A percentile compares a stretch with the other conserved stretches of the same genome.
Evolutionary conservation across 768 basidiomycete species (phyloP).

Genomic region (Coprinellus aureogranulatus): DNA sequence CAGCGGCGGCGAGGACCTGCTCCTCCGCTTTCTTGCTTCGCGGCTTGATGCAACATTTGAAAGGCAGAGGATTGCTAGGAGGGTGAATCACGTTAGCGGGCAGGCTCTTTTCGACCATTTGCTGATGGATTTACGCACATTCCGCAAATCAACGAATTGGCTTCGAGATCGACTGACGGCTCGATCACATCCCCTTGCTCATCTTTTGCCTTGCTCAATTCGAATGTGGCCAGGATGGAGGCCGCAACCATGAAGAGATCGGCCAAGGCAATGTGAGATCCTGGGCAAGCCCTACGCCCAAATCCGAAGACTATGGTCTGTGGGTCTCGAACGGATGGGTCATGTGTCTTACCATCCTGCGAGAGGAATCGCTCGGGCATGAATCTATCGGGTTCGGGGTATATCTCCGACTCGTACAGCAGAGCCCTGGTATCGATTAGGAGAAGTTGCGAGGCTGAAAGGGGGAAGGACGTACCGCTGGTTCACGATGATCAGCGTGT

Average conservation of each 20-base stretch:
- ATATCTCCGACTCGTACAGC: no score
- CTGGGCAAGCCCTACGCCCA: slow-evolving; percentile 27
- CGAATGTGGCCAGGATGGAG: slow-evolving; percentile 28
- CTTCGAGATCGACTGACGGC: slow-evolving; percentile 27
- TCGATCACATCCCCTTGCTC: slow-evolving; percentile 21
- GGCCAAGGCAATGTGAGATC: slow-evolving; percentile 25
- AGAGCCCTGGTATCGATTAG: no score
- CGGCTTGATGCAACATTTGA: slow-evolving; percentile 6
- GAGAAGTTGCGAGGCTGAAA: no score
- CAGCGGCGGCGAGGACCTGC: neutral
- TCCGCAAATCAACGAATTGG: no score
- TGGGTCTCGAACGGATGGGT: slow-evolving; percentile 30
- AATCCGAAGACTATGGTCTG: slow-evolving; percentile 10
- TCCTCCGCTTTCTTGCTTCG: slow-evolving; percentile 1
- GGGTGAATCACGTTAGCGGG: no score
- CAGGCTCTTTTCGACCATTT: no score
- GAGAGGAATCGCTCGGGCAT: slow-evolving; percentile 46
- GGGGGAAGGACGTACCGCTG: no score
- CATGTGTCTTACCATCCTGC: slow-evolving; percentile 34
- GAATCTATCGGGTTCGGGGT: slow-evolving; percentile 37
- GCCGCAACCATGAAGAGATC: slow-evolving; percentile 27
- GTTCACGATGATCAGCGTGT: no score
- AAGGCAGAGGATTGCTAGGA: slow-evolving; percentile 3
- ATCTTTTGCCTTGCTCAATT: slow-evolving; percentile 24
- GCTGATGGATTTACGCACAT: no score